These are phyloP conservation scores for Aspergillus transmontanensis DNA, from an alignment of 2,329 filamentous ascomycete species.

Conservation along the genomic window DNA sequence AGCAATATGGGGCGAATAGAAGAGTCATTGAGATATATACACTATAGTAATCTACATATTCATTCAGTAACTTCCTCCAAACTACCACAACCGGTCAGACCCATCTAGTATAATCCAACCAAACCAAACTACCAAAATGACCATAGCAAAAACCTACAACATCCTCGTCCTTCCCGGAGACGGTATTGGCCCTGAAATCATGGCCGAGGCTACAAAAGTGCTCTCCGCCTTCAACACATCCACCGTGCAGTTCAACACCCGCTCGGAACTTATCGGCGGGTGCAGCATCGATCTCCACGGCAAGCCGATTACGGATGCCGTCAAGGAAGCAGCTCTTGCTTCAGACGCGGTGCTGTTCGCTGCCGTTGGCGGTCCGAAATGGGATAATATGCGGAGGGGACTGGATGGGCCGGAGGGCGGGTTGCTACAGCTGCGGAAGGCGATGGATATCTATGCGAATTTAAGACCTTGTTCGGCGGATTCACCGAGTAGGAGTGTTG, in stretches of 20 bases:
- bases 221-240: slow-evolving; percentile 71
- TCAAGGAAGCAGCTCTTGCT: slow-evolving; percentile 74
- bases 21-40: background rate
- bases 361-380: slow-evolving; percentile 89
- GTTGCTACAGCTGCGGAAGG: slow-evolving; percentile 80
- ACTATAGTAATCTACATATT: background rate
- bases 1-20: background rate
- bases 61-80: background rate
- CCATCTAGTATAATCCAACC: background rate
- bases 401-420: slow-evolving; percentile 85
- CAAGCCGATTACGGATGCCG: slow-evolving; percentile 73
- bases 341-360: slow-evolving; percentile 87
- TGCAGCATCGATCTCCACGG: slow-evolving; percentile 81
- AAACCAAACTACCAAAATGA: slow-evolving; percentile 7
- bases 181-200: slow-evolving; percentile 78
- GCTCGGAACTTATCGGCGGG: slow-evolving; percentile 82
- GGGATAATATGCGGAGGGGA: slow-evolving; percentile 68
- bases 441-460: slow-evolving; percentile 88
- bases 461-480: slow-evolving; percentile 74
- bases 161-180: slow-evolving; percentile 77
- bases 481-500: slow-evolving; percentile 71
- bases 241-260: slow-evolving; percentile 75
- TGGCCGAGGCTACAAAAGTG: slow-evolving; percentile 56
- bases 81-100: background rate
- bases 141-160: slow-evolving; percentile 54